phyloP scores from a whole-genome alignment of 768 basidiomycete species.

The Termitomyces sp. region DNA sequence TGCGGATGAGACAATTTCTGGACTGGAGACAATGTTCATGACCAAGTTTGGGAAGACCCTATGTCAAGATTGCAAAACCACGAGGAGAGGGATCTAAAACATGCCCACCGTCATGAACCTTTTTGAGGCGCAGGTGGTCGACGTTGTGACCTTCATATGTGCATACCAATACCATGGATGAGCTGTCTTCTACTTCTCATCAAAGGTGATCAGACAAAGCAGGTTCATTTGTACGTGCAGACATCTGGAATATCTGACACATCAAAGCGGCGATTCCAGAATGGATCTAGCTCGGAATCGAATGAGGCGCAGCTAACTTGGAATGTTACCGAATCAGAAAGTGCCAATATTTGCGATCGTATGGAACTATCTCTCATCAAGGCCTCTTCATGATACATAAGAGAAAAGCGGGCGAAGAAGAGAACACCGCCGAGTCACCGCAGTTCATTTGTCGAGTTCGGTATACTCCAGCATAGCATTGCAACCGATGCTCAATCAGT shows the following conservation, averaged over 20 bases:
- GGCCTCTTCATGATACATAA: background rate
- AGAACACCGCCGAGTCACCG: background rate
- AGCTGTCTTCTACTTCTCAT: background rate
- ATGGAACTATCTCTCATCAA: background rate
- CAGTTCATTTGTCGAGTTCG: background rate
- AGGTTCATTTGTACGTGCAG: background rate
- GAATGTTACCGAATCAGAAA: slow-evolving; percentile 9
- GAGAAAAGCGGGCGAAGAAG: background rate
- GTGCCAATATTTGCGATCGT: background rate
- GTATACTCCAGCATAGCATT: background rate
- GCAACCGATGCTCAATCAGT: background rate
- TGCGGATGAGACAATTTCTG: background rate
- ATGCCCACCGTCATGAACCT: too few relatives aligned
- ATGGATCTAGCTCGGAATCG: background rate
- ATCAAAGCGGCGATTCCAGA: background rate
- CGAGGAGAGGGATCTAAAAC: background rate
- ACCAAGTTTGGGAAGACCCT: slow-evolving; percentile 6
- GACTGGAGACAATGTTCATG: background rate
- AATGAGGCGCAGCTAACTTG: background rate
- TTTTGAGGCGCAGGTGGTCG: background rate
- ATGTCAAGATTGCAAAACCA: background rate
- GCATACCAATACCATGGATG: background rate
- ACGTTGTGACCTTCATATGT: background rate
- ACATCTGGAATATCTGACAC: background rate
- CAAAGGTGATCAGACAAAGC: background rate